Conservation (phyloP, 495 filamentous ascomycete species). For the Hyaloscypha variabilis region DNA sequence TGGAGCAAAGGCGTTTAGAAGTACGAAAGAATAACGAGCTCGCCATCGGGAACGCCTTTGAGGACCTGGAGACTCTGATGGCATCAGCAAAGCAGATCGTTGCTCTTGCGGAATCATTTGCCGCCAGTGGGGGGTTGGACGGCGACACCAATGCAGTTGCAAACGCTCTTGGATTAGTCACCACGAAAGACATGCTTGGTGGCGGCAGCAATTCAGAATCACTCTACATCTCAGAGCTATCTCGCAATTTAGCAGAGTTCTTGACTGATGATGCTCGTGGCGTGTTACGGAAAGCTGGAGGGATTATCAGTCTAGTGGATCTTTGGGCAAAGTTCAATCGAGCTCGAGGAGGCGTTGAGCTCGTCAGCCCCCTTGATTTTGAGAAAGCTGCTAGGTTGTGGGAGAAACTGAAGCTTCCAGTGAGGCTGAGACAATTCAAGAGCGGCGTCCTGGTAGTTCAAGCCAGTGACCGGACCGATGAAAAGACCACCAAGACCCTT, state of each 20-base stretch:
- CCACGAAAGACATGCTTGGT: slow-evolving; percentile 83
- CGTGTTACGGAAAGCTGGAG: slow-evolving; percentile 80
- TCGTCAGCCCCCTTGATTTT: slow-evolving; percentile 90
- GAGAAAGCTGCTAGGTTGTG: slow-evolving; percentile 86
- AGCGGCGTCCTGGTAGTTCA: slow-evolving; percentile 93
- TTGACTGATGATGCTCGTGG: slow-evolving; percentile 87
- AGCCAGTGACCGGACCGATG: slow-evolving; percentile 83
- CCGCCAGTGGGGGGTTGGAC: slow-evolving; percentile 61
- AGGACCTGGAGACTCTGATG: slow-evolving; percentile 96
- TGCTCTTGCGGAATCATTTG: slow-evolving; percentile 87
- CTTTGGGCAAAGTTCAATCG: slow-evolving; percentile 98
- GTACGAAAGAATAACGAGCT: slow-evolving; percentile 88
- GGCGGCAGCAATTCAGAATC: slow-evolving; percentile 50
- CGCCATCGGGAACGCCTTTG: slow-evolving; percentile 92
- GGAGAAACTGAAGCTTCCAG: slow-evolving; percentile 85
- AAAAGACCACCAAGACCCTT: slow-evolving; percentile 79
- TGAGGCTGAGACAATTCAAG: slow-evolving; percentile 85
- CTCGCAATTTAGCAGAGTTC: slow-evolving; percentile 90
- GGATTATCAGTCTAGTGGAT: slow-evolving; percentile 93
- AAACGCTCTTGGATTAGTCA: slow-evolving; percentile 82
- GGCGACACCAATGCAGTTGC: slow-evolving; percentile 82
- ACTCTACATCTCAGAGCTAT: slow-evolving; percentile 74
- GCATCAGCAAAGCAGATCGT: slow-evolving; percentile 95
- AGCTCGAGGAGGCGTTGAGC: slow-evolving; percentile 90
- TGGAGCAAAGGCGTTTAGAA: slow-evolving; percentile 82